Base-by-base conservation (phyloP, 371 early-diverging fungal genomes). In the Mucor velutinosus region DNA sequence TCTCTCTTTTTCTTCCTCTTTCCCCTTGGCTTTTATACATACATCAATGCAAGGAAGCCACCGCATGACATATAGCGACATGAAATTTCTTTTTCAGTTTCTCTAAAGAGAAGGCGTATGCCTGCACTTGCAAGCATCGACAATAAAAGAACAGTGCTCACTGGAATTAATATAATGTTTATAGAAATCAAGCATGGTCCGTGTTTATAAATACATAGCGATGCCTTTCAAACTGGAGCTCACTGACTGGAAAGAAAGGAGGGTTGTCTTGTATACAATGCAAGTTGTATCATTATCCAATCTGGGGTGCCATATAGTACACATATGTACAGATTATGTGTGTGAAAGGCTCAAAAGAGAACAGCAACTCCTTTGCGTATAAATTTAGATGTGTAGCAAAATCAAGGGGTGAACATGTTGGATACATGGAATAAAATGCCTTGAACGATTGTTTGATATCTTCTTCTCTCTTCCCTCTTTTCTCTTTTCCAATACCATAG, bases 51-150 rank as follows among this genome's bases (percentile, higher is more conserved):
- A 58, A 35, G 59, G 47, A 61, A 61, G 61, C 47, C 45, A 61
- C 49, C 33, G 61, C 61, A 61, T 61, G 61, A 61, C 61, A 61
- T 45, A 61, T 61, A 61, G n/a, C 43, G 27, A 61, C 29, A 27
- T 43, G n/a, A n/a, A 11, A 23, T 15, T 53, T n/a, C 35, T 35
- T 35, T 23, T 49, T 49, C 21, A 49, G 49, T 49, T 10, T 21
- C 11, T 5, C 7, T 10, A 11, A 49, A 23, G 10, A 10, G 25
- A 51, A 25, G 25, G 51, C 51, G 51, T 51, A 25, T 51, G n/a
- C 19, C 17, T 37, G 37, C 5, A 37, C 2, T 14, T 5, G 2
- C 5, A 14, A 1, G 19, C 5, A 19, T 19, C 0, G 4, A 25
- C 11, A 51, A 51, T 3, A 12, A 23, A 25, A 51, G 11, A 14